phyloP scores from a whole-genome alignment of 2,329 filamentous ascomycete species.

The Cordyceps fumosorosea region DNA sequence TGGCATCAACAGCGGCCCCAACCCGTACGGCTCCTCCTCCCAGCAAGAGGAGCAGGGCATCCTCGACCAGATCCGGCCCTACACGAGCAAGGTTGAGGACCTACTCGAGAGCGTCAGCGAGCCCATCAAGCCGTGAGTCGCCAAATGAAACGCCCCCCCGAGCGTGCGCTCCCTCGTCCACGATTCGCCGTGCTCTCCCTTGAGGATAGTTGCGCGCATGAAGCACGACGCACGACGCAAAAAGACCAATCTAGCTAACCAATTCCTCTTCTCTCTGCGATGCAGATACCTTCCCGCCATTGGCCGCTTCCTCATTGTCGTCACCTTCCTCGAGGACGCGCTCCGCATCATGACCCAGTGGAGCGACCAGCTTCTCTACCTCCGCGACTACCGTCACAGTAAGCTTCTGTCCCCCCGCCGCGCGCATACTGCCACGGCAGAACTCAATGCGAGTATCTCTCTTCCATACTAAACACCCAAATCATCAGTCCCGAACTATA shows the following conservation, averaged over 20 bases:
- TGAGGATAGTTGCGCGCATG: not conserved
- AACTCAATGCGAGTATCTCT: too few relatives aligned
- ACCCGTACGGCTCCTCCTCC: slow-evolving; percentile 58
- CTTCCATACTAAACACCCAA: slow-evolving; percentile 12
- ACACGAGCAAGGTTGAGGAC: slow-evolving; percentile 98
- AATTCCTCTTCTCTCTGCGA: not conserved
- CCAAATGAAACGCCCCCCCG: not conserved
- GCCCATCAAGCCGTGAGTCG: slow-evolving; percentile 78
- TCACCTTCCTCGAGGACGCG: slow-evolving; percentile 96
- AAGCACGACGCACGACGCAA: not conserved
- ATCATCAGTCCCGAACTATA: slow-evolving; percentile 69
- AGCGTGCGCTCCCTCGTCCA: not conserved
- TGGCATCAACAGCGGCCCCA: slow-evolving; percentile 67
- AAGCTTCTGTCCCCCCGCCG: slow-evolving; percentile 33
- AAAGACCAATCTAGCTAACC: slow-evolving; percentile 13
- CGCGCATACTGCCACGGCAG: not conserved
- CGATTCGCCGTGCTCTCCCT: not conserved
- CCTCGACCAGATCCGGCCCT: slow-evolving; percentile 82
- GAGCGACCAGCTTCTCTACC: slow-evolving; percentile 87
- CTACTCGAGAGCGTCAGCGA: slow-evolving; percentile 79
- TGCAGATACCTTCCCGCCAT: slow-evolving; percentile 85
- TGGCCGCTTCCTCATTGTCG: slow-evolving; percentile 94
- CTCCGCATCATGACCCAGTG: slow-evolving; percentile 96
- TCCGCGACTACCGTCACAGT: slow-evolving; percentile 91
- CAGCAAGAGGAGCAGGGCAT: slow-evolving; percentile 48